A percentile compares a stretch with the other conserved stretches of the same genome.
Conservation (phyloP, 106 monocot species). For the Hemerocallis citrina region DNA sequence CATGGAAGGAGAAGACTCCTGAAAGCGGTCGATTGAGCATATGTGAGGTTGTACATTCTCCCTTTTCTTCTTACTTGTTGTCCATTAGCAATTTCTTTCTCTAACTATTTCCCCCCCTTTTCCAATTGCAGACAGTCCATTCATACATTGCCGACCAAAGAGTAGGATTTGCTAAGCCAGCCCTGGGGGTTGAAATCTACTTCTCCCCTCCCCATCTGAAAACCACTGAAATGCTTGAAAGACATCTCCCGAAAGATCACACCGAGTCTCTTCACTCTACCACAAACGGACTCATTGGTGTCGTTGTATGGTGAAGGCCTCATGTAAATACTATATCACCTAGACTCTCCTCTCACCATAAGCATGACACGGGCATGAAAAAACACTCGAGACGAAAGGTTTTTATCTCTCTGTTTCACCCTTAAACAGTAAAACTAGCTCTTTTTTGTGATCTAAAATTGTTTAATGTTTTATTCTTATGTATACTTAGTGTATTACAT, state of each 20-base stretch:
- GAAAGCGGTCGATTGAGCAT: constrained; percentile 43
- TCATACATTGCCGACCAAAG: constrained; percentile 65
- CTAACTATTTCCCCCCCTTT: too few species aligned
- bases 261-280: constrained; percentile 7
- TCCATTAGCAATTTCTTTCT: too few species aligned
- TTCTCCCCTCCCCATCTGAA: constrained; percentile 50
- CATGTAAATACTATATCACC: constrained; percentile 30
- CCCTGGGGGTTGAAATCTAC: constrained; percentile 64
- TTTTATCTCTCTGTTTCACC: too few species aligned
- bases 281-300: constrained; percentile 32
- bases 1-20: constrained; percentile 60
- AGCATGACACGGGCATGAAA: constrained; percentile 25
- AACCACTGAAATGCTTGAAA: constrained; percentile 28
- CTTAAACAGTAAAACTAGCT: too few species aligned
- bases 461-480: too few species aligned
- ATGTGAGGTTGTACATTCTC: constrained; percentile 31
- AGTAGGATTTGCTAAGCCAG: constrained; percentile 61
- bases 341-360: constrained; percentile 27
- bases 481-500: too few species aligned
- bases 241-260: constrained; percentile 40
- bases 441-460: too few species aligned
- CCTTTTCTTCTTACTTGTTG: background rate
- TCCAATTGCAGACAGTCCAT: constrained; percentile 53
- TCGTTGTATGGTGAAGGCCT: constrained; percentile 61
- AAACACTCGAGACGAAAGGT: too few species aligned